Conservation (phyloP, 352 stramenopile genomes). For the Thalassiosira sp. region DNA sequence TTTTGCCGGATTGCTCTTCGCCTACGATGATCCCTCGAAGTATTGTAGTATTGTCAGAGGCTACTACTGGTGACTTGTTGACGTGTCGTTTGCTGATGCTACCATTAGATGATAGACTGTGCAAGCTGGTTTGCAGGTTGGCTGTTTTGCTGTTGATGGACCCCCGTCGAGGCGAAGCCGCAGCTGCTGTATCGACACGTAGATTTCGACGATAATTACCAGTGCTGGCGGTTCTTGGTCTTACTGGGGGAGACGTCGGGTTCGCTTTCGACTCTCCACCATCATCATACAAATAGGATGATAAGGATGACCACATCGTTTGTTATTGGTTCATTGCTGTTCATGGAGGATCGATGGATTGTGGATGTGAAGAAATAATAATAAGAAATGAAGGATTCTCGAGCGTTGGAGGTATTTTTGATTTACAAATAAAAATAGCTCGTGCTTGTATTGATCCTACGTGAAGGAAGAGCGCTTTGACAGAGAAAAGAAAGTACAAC, state of each 20-base stretch:
- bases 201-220: constrained; percentile 1
- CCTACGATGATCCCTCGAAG: constrained; percentile 50
- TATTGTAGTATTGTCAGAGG: constrained; percentile 30
- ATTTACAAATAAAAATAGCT: not conserved
- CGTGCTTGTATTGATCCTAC: not conserved
- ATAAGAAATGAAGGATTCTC: too few relatives aligned
- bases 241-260: not conserved
- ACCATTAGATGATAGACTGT: constrained; percentile 5
- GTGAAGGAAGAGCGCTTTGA: not conserved
- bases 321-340: too few relatives aligned
- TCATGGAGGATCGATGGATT: too few relatives aligned
- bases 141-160: not conserved
- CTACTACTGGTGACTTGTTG: not conserved
- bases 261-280: too few relatives aligned
- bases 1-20: constrained; percentile 45
- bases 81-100: not conserved
- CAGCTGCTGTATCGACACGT: not conserved
- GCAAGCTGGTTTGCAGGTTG: constrained; percentile 7
- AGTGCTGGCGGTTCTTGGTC: not conserved
- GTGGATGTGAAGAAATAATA: too few relatives aligned
- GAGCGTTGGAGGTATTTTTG: not conserved
- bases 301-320: too few relatives aligned
- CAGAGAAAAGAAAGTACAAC: not conserved
- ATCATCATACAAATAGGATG: too few relatives aligned
- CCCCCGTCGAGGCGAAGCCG: not conserved